Evolutionary conservation across 495 filamentous ascomycete genomes (phyloP).

Genomic region (Amniculicola lignicola): DNA sequence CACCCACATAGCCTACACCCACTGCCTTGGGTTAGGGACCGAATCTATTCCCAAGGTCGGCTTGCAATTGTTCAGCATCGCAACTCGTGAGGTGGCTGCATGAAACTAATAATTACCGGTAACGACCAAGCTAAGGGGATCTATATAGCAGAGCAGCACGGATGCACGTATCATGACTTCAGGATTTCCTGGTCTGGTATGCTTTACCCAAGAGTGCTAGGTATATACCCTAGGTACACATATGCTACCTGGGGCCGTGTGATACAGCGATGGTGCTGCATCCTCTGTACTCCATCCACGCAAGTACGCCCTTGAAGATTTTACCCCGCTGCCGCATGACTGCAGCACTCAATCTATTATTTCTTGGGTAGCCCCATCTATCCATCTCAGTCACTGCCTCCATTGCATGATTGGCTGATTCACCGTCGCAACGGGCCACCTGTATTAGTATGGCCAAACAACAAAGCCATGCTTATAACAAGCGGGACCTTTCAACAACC

Average conservation of each 20-base stretch:
- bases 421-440: slow-evolving; percentile 1
- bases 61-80: not conserved
- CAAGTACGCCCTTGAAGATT: not conserved
- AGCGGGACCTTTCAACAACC: not conserved
- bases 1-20: not conserved
- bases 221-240: slow-evolving; percentile 1
- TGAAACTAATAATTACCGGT: not conserved
- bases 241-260: not conserved
- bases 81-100: slow-evolving; percentile 3
- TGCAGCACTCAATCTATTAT: slow-evolving; percentile 2
- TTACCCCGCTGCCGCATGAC: not conserved
- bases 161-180: slow-evolving; percentile 3
- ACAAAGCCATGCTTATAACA: not conserved
- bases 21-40: not conserved
- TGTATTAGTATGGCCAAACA: not conserved
- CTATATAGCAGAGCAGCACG: too few relatives aligned
- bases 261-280: not conserved
- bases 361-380: slow-evolving; percentile 2
- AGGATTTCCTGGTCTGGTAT: not conserved
- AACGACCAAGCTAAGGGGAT: not conserved
- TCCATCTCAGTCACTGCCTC: not conserved
- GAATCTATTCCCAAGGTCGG: not conserved
- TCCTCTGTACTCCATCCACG: not conserved
- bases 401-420: slow-evolving; percentile 2
- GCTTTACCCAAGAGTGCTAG: not conserved